Percentiles rank a stretch among this genome's conserved stretches.
Conservation (phyloP, 306 rosid species). For the Acmispon strigosus region DNA sequence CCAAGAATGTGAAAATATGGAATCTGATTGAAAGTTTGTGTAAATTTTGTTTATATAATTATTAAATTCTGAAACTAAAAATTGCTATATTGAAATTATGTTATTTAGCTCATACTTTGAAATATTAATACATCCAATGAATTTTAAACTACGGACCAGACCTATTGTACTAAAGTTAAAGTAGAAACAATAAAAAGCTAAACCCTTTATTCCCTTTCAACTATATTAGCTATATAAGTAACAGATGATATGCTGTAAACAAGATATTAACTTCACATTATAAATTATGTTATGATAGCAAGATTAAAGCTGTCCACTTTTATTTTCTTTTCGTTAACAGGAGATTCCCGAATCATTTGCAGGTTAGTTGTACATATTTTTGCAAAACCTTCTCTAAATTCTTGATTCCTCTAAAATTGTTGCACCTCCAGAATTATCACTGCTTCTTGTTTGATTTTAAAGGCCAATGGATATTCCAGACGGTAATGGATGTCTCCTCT, state of each 20-base stretch:
- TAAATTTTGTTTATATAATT: too few relatives aligned
- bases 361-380: conserved; percentile 29
- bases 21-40: too few relatives aligned
- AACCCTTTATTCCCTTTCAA: too few relatives aligned
- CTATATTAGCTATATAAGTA: too few relatives aligned
- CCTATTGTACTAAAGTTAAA: too few relatives aligned
- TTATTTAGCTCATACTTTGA: too few relatives aligned
- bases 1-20: too few relatives aligned
- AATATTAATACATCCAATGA: too few relatives aligned
- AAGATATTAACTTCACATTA: background rate
- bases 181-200: too few relatives aligned
- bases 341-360: conserved; percentile 51
- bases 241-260: background rate
- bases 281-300: background rate
- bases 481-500: conserved; percentile 36
- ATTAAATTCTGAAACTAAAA: too few relatives aligned
- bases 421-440: background rate
- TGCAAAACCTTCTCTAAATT: background rate
- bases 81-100: too few relatives aligned
- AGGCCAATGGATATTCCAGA: conserved; percentile 44
- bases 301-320: background rate
- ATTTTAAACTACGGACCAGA: too few relatives aligned
- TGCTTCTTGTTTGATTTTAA: conserved; percentile 1
- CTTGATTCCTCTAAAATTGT: background rate
- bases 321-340: conserved; percentile 28